phyloP scores from a whole-genome alignment of 345 rosid species.

The Populus alba region DNA sequence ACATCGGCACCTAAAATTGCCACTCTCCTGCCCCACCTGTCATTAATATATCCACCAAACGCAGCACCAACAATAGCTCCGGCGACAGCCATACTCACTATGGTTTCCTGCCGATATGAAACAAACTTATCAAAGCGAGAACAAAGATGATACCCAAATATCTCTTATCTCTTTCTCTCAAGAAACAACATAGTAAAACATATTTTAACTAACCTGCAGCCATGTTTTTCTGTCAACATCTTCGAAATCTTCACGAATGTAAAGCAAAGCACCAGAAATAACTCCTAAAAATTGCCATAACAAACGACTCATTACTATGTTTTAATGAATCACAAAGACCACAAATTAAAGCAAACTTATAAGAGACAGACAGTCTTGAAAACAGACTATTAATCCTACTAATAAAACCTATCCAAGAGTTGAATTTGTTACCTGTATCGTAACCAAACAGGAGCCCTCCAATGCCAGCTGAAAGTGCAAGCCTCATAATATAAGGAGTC shows the following conservation, averaged over 20 bases:
- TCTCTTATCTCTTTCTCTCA: background rate
- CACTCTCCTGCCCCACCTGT: slow-evolving; percentile 60
- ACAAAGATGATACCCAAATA: background rate
- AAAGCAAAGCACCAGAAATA: slow-evolving; percentile 85
- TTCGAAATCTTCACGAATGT: slow-evolving; percentile 67
- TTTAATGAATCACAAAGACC: background rate
- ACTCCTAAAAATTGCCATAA: slow-evolving; percentile 41
- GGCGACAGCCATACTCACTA: slow-evolving; percentile 84
- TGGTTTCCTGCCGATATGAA: slow-evolving; percentile 37
- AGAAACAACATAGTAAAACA: background rate
- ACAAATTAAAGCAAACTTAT: background rate
- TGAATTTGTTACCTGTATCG: slow-evolving; percentile 58
- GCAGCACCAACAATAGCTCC: slow-evolving; percentile 95
- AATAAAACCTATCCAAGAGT: background rate
- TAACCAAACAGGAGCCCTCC: slow-evolving; percentile 96
- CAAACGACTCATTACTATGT: background rate
- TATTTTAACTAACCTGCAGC: slow-evolving; percentile 48
- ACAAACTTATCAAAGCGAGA: background rate
- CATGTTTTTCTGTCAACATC: slow-evolving; percentile 60
- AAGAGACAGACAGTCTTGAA: too few species aligned
- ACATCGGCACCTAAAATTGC: slow-evolving; percentile 64
- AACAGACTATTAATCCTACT: too few species aligned
- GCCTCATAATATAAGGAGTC: slow-evolving; percentile 78
- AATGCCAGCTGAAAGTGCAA: slow-evolving; percentile 84
- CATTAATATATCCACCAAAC: slow-evolving; percentile 71